Evolutionary conservation across 2,329 filamentous ascomycete genomes (phyloP).

Genomic region (Alternaria sp.): DNA sequence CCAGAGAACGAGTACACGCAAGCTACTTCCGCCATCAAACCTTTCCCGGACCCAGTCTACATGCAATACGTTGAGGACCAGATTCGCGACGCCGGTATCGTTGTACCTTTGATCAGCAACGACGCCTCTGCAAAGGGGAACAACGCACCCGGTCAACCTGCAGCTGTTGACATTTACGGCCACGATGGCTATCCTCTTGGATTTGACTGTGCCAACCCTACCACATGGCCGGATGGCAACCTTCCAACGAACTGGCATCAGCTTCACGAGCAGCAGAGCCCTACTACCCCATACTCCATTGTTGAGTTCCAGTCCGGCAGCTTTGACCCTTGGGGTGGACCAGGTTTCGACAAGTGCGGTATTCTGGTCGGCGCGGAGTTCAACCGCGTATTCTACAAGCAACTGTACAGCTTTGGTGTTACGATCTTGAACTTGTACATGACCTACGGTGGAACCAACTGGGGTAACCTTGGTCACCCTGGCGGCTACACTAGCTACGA

Average conservation of each 20-base stretch:
- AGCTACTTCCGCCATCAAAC: slow-evolving; percentile 56
- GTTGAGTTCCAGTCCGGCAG: slow-evolving; percentile 76
- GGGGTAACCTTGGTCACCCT: slow-evolving; percentile 73
- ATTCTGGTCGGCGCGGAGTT: slow-evolving; percentile 76
- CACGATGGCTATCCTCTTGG: slow-evolving; percentile 70
- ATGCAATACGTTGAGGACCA: slow-evolving; percentile 76
- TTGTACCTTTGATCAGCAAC: slow-evolving; percentile 79
- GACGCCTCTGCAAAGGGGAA: slow-evolving; percentile 70
- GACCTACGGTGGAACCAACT: slow-evolving; percentile 83
- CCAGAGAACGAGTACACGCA: slow-evolving; percentile 82
- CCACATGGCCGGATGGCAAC: slow-evolving; percentile 65
- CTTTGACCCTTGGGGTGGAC: slow-evolving; percentile 79
- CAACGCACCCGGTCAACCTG: slow-evolving; percentile 69
- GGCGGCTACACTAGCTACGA: slow-evolving; percentile 67
- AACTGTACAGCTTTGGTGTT: slow-evolving; percentile 71
- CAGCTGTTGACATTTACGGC: slow-evolving; percentile 71
- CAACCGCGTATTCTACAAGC: slow-evolving; percentile 82
- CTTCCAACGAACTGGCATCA: slow-evolving; percentile 66
- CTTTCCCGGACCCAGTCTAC: slow-evolving; percentile 73
- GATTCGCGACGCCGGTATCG: slow-evolving; percentile 71
- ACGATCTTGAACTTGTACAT: slow-evolving; percentile 79
- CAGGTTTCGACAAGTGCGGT: slow-evolving; percentile 73
- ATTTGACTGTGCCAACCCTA: slow-evolving; percentile 69
- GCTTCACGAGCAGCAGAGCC: slow-evolving; percentile 67
- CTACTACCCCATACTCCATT: slow-evolving; percentile 71